phyloP scores from a whole-genome alignment of 1,284 basidiomycete species.

The Cutaneotrichosporon sp. region DNA sequence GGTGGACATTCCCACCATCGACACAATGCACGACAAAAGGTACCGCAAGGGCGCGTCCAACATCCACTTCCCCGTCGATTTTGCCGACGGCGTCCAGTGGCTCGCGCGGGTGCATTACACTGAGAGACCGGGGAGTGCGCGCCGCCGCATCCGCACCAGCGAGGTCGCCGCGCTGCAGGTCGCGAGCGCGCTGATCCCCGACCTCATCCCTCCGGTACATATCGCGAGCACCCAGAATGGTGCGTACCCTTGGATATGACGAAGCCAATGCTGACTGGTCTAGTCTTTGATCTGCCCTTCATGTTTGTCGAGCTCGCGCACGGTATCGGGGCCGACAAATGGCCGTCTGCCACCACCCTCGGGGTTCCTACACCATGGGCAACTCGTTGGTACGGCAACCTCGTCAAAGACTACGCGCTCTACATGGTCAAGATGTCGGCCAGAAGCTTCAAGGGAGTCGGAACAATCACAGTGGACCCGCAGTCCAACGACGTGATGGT shows the following conservation, averaged over 20 bases:
- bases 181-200: background rate
- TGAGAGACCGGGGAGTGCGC: no score
- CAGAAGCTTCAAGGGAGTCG: background rate
- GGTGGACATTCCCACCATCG: background rate
- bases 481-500: background rate
- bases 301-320: background rate
- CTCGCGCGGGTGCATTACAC: background rate
- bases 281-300: background rate
- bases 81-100: background rate
- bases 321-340: no score
- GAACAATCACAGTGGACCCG: background rate
- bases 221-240: background rate
- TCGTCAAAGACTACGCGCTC: background rate
- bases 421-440: background rate
- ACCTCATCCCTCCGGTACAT: background rate
- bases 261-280: no score
- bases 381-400: no score
- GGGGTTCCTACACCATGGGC: no score
- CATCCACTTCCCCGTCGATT: background rate
- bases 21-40: background rate
- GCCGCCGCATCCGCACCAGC: background rate
- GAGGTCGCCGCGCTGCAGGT: background rate
- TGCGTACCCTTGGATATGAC: no score
- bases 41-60: background rate
- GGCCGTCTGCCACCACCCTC: no score